phyloP scores from a whole-genome alignment of 2,329 filamentous ascomycete genomes.

The Aspergillus melleus region DNA sequence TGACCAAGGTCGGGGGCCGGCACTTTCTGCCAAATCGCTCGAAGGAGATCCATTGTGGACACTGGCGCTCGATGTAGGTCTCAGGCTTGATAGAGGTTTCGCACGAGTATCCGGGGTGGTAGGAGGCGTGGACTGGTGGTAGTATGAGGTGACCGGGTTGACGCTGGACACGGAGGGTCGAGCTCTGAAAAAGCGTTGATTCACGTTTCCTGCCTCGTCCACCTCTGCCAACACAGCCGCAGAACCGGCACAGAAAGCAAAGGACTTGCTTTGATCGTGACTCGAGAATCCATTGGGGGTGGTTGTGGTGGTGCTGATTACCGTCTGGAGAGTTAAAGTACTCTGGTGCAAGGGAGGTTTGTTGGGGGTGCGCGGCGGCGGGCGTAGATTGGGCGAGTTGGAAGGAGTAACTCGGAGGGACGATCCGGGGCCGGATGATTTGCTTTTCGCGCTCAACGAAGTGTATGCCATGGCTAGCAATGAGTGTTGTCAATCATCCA shows the following conservation, averaged over 20 bases:
- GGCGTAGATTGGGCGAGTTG: conserved; percentile 68
- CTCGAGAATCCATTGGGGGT: conserved; percentile 85
- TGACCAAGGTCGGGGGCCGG: conserved; percentile 72
- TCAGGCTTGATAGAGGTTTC: conserved; percentile 58
- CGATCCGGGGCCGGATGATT: conserved; percentile 31
- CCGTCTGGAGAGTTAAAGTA: conserved; percentile 71
- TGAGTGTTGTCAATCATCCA: conserved; percentile 23
- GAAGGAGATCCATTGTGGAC: conserved; percentile 49
- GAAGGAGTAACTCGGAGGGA: conserved; percentile 70
- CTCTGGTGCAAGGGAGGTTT: conserved; percentile 46
- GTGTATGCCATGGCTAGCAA: conserved; percentile 38
- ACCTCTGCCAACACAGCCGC: conserved; percentile 88
- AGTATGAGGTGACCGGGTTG: conserved; percentile 58
- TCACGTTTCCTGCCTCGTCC: conserved; percentile 61
- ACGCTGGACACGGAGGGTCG: conserved; percentile 69
- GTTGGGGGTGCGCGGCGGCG: conserved; percentile 63
- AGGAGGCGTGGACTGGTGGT: conserved; percentile 57
- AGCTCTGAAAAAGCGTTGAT: conserved; percentile 88
- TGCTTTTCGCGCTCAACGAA: conserved; percentile 36
- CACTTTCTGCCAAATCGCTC: conserved; percentile 59
- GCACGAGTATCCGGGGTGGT: conserved; percentile 57
- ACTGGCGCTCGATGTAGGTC: conserved; percentile 48
- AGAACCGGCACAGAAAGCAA: conserved; percentile 90
- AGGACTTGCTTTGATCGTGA: conserved; percentile 66
- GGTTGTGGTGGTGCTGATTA: conserved; percentile 86